These are phyloP conservation scores for Ceratocystis harringtonii DNA, from an alignment of 2,329 filamentous ascomycete species.

Conservation along the genomic window DNA sequence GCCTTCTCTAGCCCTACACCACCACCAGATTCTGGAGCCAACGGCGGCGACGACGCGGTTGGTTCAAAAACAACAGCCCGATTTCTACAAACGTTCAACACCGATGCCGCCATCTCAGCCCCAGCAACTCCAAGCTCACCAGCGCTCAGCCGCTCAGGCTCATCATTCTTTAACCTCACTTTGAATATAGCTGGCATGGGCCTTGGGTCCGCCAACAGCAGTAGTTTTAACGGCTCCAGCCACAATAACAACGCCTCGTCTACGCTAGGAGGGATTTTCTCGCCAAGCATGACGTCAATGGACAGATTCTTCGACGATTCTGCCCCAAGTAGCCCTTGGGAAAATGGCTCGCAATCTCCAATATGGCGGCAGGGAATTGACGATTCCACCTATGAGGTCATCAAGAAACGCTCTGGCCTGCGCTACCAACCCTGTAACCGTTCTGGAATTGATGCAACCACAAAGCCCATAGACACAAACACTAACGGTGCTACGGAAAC, in stretches of 20 bases:
- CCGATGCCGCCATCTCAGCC: slow-evolving; percentile 25
- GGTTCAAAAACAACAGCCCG: slow-evolving; percentile 19
- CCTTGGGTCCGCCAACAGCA: neutral
- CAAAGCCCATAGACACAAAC: neutral
- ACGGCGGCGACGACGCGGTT: slow-evolving; percentile 20
- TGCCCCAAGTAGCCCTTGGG: slow-evolving; percentile 51
- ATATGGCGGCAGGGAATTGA: slow-evolving; percentile 30
- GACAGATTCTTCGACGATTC: slow-evolving; percentile 35
- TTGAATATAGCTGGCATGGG: slow-evolving; percentile 65
- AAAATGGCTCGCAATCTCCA: slow-evolving; percentile 60
- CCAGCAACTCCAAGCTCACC: slow-evolving; percentile 24
- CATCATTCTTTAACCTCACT: slow-evolving; percentile 44
- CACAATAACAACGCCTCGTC: slow-evolving; percentile 35
- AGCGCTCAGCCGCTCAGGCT: slow-evolving; percentile 19
- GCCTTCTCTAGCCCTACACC: slow-evolving; percentile 34
- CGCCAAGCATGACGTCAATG: slow-evolving; percentile 43
- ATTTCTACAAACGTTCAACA: slow-evolving; percentile 14
- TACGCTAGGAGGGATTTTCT: slow-evolving; percentile 85
- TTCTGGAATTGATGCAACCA: slow-evolving; percentile 3
- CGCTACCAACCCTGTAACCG: slow-evolving; percentile 9
- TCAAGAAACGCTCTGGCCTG: slow-evolving; percentile 28
- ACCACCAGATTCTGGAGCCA: slow-evolving; percentile 26
- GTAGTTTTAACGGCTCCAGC: too few relatives aligned
- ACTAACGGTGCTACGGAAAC: neutral
- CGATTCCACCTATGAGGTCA: slow-evolving; percentile 31